phyloP scores from a whole-genome alignment of 2,329 filamentous ascomycete species.

The Tolypocladium tropicale region DNA sequence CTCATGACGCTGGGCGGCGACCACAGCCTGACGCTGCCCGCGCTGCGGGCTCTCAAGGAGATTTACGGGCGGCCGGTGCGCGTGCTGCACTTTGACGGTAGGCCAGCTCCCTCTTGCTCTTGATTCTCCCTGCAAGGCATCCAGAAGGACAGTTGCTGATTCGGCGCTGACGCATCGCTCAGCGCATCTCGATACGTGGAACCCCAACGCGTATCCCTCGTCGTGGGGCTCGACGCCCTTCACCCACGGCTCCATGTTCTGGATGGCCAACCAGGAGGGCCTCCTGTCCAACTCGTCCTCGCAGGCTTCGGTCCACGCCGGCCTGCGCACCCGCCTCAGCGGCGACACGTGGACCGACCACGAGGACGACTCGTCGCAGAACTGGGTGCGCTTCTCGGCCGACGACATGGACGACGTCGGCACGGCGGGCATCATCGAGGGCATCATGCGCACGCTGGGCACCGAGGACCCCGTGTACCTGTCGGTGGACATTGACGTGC shows the following conservation, averaged over 20 bases:
- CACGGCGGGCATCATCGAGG: constrained; percentile 55
- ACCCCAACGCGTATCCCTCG: constrained; percentile 68
- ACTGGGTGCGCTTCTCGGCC: constrained; percentile 67
- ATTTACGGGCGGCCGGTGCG: constrained; percentile 53
- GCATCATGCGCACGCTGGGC: constrained; percentile 63
- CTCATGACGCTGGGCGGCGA: constrained; percentile 65
- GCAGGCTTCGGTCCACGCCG: constrained; percentile 71
- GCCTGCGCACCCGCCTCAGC: constrained; percentile 66
- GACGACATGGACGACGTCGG: constrained; percentile 85
- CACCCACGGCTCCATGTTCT: constrained; percentile 88
- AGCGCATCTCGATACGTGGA: constrained; percentile 75
- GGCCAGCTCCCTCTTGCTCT: not conserved
- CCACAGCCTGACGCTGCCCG: constrained; percentile 60
- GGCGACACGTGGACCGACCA: constrained; percentile 57
- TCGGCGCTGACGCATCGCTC: not conserved
- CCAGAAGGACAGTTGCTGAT: not conserved
- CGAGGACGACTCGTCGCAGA: constrained; percentile 62
- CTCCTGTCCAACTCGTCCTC: constrained; percentile 60
- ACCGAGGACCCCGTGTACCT: constrained; percentile 72
- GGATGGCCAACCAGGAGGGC: constrained; percentile 73
- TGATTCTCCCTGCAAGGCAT: not conserved
- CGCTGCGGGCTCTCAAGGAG: constrained; percentile 54
- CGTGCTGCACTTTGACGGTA: constrained; percentile 61
- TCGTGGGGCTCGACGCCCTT: constrained; percentile 60
- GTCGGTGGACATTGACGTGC: constrained; percentile 71